Evolutionary conservation across 441 rosid species (phyloP).

Genomic region (Jatropha podagrica): DNA sequence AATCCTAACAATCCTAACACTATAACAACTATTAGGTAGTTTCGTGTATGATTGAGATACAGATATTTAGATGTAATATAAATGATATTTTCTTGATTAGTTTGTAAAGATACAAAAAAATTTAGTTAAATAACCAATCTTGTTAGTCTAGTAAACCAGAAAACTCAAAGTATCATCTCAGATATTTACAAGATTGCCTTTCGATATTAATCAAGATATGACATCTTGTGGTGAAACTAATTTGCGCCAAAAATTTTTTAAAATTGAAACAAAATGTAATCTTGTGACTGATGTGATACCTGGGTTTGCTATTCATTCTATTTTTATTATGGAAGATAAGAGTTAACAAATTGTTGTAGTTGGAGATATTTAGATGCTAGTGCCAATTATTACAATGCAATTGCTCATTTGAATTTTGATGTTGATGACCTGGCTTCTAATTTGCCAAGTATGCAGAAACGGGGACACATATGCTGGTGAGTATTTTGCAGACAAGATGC

Average conservation of each 20-base stretch:
- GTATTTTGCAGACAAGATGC: slow-evolving; percentile 71
- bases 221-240: not conserved
- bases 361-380: not conserved
- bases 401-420: slow-evolving; percentile 8
- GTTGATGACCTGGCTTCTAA: slow-evolving; percentile 14
- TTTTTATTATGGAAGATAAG: not conserved
- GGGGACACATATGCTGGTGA: slow-evolving; percentile 83
- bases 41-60: not conserved
- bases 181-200: not conserved
- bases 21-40: not conserved
- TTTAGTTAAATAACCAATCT: not conserved
- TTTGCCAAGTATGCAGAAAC: slow-evolving; percentile 43
- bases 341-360: not conserved
- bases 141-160: not conserved
- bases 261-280: not conserved
- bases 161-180: not conserved
- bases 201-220: not conserved
- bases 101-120: not conserved
- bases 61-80: not conserved
- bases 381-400: not conserved
- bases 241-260: not conserved
- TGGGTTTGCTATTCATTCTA: not conserved
- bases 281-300: not conserved
- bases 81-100: not conserved
- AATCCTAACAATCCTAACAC: not conserved